Evolutionary conservation across 257 asterid genomes (phyloP), one percentile per base, ranked within the genome.

Genomic region (Cynanchum wilfordii): DNA sequence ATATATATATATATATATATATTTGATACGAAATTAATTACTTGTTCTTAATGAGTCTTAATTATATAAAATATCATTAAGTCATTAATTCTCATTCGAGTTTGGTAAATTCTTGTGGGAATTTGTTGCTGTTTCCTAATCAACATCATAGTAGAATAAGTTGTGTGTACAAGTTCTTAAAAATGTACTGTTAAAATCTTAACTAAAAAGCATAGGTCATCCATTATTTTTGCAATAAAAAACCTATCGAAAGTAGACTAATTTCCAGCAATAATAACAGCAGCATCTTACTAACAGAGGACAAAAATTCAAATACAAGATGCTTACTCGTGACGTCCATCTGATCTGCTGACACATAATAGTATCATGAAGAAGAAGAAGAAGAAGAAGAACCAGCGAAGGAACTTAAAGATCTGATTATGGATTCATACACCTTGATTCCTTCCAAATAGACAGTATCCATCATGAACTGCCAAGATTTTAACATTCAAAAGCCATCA

Each of bases 381-480:
- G 38, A 33, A 33, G 38, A 33, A 30, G 36, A 30, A n/a, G n/a
- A 30, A 33, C 88, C 87, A 58, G 74, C 76, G 54, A 80, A 91
- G 49, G 95, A 88, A 75, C 88, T 90, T 87, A 94, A 81, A 29
- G 82, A 80, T 79, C 83, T 83, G 83, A 91, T 94, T 76, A 94
- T 80, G 79, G 89, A 91, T 84, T 86, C 85, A 77, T 91, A 91
- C 47, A 92, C 86, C 80, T 83, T 79, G 57, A 94, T 91, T 75
- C 99, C 98, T 69, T 88, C 92, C 69, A 94, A 73, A 70, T 86
- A 94, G 67, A 94, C 90, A 55, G 79, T 79, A 64, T 89, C 96
- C 89, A 79, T 80, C 81, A 91, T 80, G 80, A 77, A 84, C 96
- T 93, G 96, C 71, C 71, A 69, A 72, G 50, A 73, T 62, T 54